Evolutionary conservation across 176 grass and related monocot genomes (phyloP).

Genomic region (Echinochloa phyllopogon): DNA sequence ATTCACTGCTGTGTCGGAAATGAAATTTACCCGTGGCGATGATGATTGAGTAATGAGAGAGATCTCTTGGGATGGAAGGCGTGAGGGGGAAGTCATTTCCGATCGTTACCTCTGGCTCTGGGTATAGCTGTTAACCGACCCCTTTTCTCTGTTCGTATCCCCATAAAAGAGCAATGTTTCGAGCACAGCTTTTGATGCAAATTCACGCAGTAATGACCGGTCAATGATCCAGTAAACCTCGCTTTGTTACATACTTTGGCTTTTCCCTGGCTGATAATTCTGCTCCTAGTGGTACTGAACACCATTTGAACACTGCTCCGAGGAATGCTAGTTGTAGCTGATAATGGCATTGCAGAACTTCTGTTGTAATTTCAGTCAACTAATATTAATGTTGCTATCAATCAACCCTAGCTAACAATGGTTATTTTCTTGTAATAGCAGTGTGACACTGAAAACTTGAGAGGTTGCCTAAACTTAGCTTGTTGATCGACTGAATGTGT

Average conservation of each 20-base stretch:
- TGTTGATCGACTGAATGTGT: neutral
- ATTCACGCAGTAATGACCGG: conserved; percentile 77
- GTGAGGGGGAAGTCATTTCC: conserved; percentile 55
- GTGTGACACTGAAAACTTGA: conserved; percentile 34
- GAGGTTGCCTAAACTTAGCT: conserved; percentile 13
- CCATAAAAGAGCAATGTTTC: conserved; percentile 68
- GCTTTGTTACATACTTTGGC: conserved; percentile 58
- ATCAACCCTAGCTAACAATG: neutral
- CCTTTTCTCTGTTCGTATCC: conserved; percentile 53
- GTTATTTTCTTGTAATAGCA: conserved; percentile 10
- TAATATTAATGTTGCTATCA: conserved; percentile 3
- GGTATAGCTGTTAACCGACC: conserved; percentile 31
- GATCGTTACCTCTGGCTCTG: conserved; percentile 16
- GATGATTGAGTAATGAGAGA: conserved; percentile 44
- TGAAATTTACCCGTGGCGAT: conserved; percentile 8
- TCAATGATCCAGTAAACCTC: conserved; percentile 74
- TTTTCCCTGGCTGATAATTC: conserved; percentile 46
- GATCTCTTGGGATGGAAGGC: conserved; percentile 59
- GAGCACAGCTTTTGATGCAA: conserved; percentile 82
- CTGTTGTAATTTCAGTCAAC: neutral
- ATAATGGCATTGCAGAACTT: neutral
- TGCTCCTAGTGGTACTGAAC: conserved; percentile 22
- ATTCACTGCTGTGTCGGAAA: neutral
- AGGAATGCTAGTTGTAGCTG: neutral
- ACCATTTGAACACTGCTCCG: conserved; percentile 23